Base-by-base conservation (phyloP, 1,284 basidiomycete genomes). In the Butyriboletus appendiculatus region DNA sequence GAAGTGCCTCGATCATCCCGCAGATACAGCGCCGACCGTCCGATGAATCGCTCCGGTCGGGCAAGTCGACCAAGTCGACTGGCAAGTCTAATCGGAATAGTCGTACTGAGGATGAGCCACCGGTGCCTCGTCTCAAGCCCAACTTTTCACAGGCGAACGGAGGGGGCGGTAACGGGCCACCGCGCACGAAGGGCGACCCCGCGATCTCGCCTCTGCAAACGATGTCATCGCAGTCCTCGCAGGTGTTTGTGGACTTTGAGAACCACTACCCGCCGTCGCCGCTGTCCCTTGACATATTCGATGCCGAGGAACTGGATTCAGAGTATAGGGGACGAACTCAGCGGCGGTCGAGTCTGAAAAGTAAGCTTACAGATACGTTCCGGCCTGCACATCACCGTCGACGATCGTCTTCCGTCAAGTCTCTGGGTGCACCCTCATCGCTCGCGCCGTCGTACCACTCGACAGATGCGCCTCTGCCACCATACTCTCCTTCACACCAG, bases 101-200 rank as follows among this genome's bases (percentile, higher is more conserved):
- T 40, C 54, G 65, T 40, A 32, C 50, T 12, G 69, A 71, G 22
- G 69, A 70, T 15, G 66, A 66, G 26, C 69, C 69, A 5, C 66
- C 66, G 0, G 67, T 67, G 3, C 65, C 68, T 26, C 69, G 66
- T 28, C 58, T 67, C 16, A 67, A 67, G 42, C 65, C 67, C 50
- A 61, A 67, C 41, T 68, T 66, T 48, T 48, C 50, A 33, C 60
- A 59, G 33, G 30, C 56, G n/a, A 63, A 52, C 8, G 56, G 50
- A 15, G 43, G 26, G 22, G 50, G 20, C 20, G 28, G 18, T 5
- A 53, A 30, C 16, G 54, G 51, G 11, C 64, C 76, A 30, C 68
- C 75, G 12, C 75, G 78, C 18, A 73, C 68, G 58, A 77, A 77
- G 69, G 78, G 77, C 56, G 77, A 77, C 70, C 75, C 78, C 3